A percentile compares a stretch with the other conserved stretches of the same genome.
phyloP scores from a whole-genome alignment of 768 basidiomycete species.

The Lentinula sp. region DNA sequence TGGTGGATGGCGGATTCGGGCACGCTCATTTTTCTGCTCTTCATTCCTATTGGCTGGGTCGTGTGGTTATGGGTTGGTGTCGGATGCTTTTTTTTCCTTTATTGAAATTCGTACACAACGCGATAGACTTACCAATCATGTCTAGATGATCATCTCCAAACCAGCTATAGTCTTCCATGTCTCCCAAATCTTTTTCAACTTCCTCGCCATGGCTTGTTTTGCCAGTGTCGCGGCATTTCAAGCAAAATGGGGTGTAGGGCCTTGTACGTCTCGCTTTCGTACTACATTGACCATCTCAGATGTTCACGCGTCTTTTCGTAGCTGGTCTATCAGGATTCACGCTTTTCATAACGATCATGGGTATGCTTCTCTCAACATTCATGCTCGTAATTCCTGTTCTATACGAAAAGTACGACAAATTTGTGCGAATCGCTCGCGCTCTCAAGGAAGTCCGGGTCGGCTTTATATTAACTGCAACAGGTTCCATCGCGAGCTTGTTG shows the following conservation, averaged over 20 bases:
- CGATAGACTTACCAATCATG: constrained; percentile 13
- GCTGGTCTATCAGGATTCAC: constrained; percentile 87
- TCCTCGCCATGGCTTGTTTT: constrained; percentile 87
- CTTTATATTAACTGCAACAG: constrained; percentile 76
- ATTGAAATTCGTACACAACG: constrained; percentile 7
- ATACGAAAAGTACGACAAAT: constrained; percentile 82
- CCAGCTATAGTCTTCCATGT: constrained; percentile 71
- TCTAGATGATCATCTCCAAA: constrained; percentile 84
- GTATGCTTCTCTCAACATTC: constrained; percentile 69
- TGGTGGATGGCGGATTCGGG: constrained; percentile 31
- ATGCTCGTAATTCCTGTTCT: constrained; percentile 73
- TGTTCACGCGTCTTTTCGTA: constrained; percentile 23
- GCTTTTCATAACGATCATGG: constrained; percentile 68
- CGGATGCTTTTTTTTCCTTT: constrained; percentile 13
- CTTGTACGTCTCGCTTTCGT: constrained; percentile 54
- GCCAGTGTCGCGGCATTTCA: constrained; percentile 88
- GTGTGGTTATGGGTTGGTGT: constrained; percentile 63
- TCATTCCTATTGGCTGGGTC: constrained; percentile 59
- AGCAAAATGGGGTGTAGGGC: constrained; percentile 75
- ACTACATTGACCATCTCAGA: constrained; percentile 2
- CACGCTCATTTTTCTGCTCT: constrained; percentile 53
- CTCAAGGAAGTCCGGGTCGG: constrained; percentile 77
- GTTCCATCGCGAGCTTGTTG: constrained; percentile 60
- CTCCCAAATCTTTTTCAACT: constrained; percentile 87
- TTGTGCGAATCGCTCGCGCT: constrained; percentile 70